Conservation (phyloP, 495 filamentous ascomycete species). For the Hypoxylon rickii region DNA sequence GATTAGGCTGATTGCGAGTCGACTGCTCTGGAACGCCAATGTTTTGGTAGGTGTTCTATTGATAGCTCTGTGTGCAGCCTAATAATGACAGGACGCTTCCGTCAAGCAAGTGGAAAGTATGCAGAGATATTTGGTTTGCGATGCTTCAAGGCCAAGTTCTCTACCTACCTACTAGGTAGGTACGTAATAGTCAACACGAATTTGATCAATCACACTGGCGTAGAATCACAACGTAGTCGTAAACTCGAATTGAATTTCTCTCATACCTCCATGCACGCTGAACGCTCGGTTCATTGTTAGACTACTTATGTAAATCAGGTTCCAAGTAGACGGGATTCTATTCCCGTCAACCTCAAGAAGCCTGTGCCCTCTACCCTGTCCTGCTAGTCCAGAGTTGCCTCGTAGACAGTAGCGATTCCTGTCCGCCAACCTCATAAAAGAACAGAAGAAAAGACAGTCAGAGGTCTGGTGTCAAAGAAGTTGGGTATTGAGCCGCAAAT, state of each 20-base stretch:
- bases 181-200: background rate
- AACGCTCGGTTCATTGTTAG: slow-evolving; percentile 12
- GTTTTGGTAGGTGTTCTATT: background rate
- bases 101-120: too few relatives aligned
- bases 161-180: too few relatives aligned
- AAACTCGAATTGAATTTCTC: slow-evolving; percentile 5
- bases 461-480: slow-evolving; percentile 20
- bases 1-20: slow-evolving; percentile 3
- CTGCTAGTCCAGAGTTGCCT: slow-evolving; percentile 12
- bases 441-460: slow-evolving; percentile 33
- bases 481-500: slow-evolving; percentile 30
- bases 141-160: too few relatives aligned
- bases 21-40: slow-evolving; percentile 10
- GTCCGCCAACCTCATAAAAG: slow-evolving; percentile 1
- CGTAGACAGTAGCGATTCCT: slow-evolving; percentile 12
- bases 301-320: slow-evolving; percentile 16
- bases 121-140: too few relatives aligned
- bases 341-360: slow-evolving; percentile 15
- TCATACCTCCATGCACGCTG: slow-evolving; percentile 8
- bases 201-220: background rate
- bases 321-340: too few relatives aligned
- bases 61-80: too few relatives aligned
- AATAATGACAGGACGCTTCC: too few relatives aligned
- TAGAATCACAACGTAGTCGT: background rate
- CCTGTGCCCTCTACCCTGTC: background rate